phyloP scores from a whole-genome alignment of 345 rosid species.

The Laguncularia racemosa region DNA sequence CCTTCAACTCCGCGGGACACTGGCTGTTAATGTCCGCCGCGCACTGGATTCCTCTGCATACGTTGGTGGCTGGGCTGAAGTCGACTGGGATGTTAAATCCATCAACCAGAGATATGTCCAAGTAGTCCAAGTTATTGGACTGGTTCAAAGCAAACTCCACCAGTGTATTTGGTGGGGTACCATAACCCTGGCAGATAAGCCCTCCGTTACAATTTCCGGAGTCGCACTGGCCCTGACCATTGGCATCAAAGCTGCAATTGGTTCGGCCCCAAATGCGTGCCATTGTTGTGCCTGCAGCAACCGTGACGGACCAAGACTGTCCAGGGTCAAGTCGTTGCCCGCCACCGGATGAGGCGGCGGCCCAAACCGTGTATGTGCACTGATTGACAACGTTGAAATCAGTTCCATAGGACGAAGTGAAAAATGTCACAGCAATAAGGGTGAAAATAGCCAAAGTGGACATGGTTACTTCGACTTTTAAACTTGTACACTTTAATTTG shows the following conservation, averaged over 20 bases:
- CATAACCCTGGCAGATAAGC: constrained; percentile 10
- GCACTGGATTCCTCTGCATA: constrained; percentile 9
- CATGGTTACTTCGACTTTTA: too few relatives aligned
- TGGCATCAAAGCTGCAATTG: constrained; percentile 13
- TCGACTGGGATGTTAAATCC: constrained; percentile 21
- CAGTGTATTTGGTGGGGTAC: constrained; percentile 15
- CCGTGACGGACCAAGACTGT: constrained; percentile 12
- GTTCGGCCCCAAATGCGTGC: constrained; percentile 22
- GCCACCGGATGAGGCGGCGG: constrained; percentile 17
- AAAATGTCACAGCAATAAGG: background rate
- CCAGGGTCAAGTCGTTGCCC: constrained; percentile 10
- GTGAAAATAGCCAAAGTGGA: too few relatives aligned
- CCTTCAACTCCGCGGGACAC: constrained; percentile 11
- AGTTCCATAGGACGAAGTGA: constrained; percentile 8
- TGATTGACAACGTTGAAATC: constrained; percentile 9
- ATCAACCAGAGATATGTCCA: constrained; percentile 18
- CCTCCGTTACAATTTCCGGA: constrained; percentile 17
- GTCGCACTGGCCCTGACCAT: constrained; percentile 13
- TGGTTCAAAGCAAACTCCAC: constrained; percentile 17
- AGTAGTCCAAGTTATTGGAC: constrained; percentile 7
- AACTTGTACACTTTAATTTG: too few relatives aligned
- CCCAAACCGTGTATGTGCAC: constrained; percentile 18
- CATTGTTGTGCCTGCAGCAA: constrained; percentile 3
- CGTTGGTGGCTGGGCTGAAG: constrained; percentile 10
- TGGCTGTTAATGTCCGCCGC: constrained; percentile 9